A percentile compares a stretch with the other conserved stretches of the same genome.
phyloP scores from a whole-genome alignment of 371 early-diverging fungal species.

The Capniomyces stellatus region DNA sequence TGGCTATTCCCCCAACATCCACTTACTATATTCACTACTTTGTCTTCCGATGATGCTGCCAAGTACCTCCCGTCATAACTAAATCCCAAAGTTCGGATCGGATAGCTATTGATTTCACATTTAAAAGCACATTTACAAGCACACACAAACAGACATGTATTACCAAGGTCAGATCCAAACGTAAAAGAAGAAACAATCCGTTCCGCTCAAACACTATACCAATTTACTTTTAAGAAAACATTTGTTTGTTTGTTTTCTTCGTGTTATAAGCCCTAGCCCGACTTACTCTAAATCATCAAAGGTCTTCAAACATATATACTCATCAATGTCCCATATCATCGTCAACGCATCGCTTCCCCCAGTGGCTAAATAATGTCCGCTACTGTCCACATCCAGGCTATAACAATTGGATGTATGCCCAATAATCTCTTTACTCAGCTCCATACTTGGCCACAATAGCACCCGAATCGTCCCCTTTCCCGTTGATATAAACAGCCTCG shows the following conservation, averaged over 20 bases:
- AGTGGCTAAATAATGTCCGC: neutral
- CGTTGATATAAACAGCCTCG: neutral
- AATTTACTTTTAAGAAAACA: neutral
- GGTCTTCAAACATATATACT: neutral
- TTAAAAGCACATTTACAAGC: neutral
- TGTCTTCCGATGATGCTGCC: neutral
- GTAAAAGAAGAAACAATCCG: too few relatives aligned
- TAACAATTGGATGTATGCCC: conserved; percentile 3
- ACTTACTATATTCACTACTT: conserved; percentile 3
- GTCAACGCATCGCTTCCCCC: conserved; percentile 4
- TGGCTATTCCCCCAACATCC: too few relatives aligned
- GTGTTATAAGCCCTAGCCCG: neutral
- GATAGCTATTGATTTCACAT: neutral
- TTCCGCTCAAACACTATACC: neutral
- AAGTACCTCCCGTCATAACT: conserved; percentile 1
- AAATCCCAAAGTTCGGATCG: neutral
- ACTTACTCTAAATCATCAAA: neutral
- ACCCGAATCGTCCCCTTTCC: neutral
- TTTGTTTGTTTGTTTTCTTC: neutral
- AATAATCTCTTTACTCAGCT: neutral
- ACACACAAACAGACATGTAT: too few relatives aligned
- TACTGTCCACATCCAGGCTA: neutral
- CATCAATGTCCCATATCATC: neutral
- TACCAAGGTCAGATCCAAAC: too few relatives aligned
- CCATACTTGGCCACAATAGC: neutral